Evolutionary conservation across 2,329 filamentous ascomycete genomes (phyloP), one percentile per base, ranked within the genome.

Genomic region (Endoconidiophora polonica): DNA sequence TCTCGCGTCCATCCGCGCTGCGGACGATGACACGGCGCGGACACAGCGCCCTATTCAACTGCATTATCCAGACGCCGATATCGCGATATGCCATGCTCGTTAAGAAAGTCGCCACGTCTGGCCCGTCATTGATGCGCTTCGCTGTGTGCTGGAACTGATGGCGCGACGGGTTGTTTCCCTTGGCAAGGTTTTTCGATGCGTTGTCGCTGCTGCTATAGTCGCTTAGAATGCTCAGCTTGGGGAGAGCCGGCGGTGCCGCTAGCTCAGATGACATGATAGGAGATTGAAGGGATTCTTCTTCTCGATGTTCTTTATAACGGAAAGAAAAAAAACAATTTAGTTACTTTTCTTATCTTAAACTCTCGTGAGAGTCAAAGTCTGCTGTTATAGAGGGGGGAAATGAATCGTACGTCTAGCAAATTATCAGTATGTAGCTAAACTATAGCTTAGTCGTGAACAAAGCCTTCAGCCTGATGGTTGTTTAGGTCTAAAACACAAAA

Each of bases 1-100:
- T 18, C 16, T 18, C 16, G 16, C 16, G 16, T 18, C 16, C 16
- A 18, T 18, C 50, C 16, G 40, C 22, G 26, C 63, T 58, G 37
- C 64, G 61, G 2, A 60, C 53, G 2, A 26, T 18, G 60, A 23
- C 57, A 56, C 73, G 79, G 18, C 77, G 70, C 0, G 90, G 88
- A 56, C 90, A 84, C 66, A 96, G 77, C 9, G 88, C 76, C 52
- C 81, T 78, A 63, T 94, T 96, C 45, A 98, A 78, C 66, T 96
- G 91, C 56, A 94, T 72, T 44, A 96, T 69, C 62, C 94, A 96
- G 44, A 77, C 74, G 63, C 86, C 83, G 49, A 98, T 84, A 61
- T 95, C 86, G 52, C 78, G 74, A 66, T 96, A 95, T 42, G 86
- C 91, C 57, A 76, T 77, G 45, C 85, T 87, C 6, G 73, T 74